These are phyloP conservation scores for Quercus gilva DNA, from an alignment of 306 rosid genomes.

Conservation along the genomic window DNA sequence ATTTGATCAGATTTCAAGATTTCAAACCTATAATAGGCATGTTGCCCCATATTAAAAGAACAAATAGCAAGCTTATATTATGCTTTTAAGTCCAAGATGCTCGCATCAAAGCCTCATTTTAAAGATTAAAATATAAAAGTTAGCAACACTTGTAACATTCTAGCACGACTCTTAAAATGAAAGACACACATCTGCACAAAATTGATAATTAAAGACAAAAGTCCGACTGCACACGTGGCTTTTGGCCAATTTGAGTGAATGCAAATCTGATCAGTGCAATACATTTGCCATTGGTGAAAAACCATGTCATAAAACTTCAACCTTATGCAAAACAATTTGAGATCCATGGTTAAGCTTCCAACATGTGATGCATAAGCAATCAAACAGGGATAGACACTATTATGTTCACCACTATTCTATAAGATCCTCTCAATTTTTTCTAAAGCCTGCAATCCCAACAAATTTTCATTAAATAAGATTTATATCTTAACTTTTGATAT, in stretches of 20 bases:
- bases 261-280: neutral
- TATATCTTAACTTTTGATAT: slow-evolving; percentile 63
- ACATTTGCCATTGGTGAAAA: neutral
- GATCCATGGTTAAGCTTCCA: neutral
- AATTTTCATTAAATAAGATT: slow-evolving; percentile 12
- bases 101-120: neutral
- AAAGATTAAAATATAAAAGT: neutral
- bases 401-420: neutral
- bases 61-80: neutral
- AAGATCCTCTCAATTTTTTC: slow-evolving; percentile 9
- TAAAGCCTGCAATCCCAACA: slow-evolving; percentile 14
- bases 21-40: neutral
- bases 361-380: slow-evolving; percentile 1
- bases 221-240: neutral
- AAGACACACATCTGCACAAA: neutral
- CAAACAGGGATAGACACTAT: slow-evolving; percentile 2
- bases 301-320: neutral
- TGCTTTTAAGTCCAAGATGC: neutral
- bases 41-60: neutral
- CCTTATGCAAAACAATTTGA: neutral
- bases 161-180: neutral
- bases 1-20: neutral
- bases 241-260: neutral
- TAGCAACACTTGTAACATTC: neutral
- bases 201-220: neutral